Conservation (phyloP, 2,329 filamentous ascomycete species). For the Cercospora brassicicola region DNA sequence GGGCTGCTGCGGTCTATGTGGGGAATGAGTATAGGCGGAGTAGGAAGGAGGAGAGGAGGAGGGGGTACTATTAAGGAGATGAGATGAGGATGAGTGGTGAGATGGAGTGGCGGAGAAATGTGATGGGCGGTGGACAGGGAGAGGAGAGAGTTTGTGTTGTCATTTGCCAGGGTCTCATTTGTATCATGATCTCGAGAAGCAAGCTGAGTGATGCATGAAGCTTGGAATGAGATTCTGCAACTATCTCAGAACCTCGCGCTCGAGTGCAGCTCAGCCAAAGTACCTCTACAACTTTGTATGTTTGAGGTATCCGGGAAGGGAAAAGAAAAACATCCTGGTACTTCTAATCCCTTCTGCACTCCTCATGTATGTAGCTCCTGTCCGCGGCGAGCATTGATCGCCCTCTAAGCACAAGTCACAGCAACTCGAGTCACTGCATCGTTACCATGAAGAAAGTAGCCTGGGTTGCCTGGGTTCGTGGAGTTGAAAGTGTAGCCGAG, state of each 20-base stretch:
- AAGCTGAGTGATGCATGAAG: neutral
- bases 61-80: neutral
- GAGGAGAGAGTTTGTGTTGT: too few species aligned
- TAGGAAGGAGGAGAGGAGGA: neutral
- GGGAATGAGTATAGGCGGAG: neutral
- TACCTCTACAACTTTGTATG: too few species aligned
- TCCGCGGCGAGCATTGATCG: neutral
- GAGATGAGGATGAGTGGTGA: neutral
- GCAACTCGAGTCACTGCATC: neutral
- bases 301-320: too few species aligned
- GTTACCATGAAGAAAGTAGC: neutral
- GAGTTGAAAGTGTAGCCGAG: slow-evolving; percentile 1
- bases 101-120: too few species aligned
- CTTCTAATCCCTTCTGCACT: neutral
- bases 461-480: neutral
- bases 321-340: neutral
- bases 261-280: too few species aligned
- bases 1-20: neutral
- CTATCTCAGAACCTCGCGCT: too few species aligned
- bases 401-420: neutral
- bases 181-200: neutral
- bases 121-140: too few species aligned
- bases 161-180: neutral
- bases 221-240: neutral
- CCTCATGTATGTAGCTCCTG: neutral